phyloP scores from a whole-genome alignment of 2,329 filamentous ascomycete genomes.

The Paraconiothyrium brasiliense region DNA sequence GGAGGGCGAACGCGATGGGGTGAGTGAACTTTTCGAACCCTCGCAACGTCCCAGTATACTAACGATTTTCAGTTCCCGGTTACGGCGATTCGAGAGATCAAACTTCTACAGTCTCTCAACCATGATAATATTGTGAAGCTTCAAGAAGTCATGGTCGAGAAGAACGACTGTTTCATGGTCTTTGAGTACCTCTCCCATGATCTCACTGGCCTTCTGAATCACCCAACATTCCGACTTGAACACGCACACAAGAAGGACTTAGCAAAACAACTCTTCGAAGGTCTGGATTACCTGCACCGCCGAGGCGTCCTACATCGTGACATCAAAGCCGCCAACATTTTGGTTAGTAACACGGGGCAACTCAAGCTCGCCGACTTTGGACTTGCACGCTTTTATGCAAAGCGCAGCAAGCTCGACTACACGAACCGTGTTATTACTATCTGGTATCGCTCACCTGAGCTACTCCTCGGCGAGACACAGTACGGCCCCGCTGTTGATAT shows the following conservation, averaged over 20 bases:
- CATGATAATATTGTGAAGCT: conserved; percentile 85
- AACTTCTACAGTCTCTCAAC: conserved; percentile 84
- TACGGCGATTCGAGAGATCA: conserved; percentile 90
- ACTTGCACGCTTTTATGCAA: conserved; percentile 93
- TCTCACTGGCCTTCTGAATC: conserved; percentile 91
- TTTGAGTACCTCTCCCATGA: conserved; percentile 98
- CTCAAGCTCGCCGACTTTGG: conserved; percentile 97
- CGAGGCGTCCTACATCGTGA: conserved; percentile 95
- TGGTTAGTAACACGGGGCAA: conserved; percentile 88
- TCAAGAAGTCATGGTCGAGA: conserved; percentile 96
- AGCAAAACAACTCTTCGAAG: conserved; percentile 91
- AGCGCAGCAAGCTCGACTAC: conserved; percentile 90
- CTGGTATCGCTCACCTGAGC: conserved; percentile 96
- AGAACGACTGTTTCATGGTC: conserved; percentile 99
- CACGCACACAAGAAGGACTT: conserved; percentile 90
- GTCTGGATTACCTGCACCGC: conserved; percentile 90
- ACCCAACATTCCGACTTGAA: conserved; percentile 88
- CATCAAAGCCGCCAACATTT: conserved; percentile 97
- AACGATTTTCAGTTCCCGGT: conserved; percentile 72
- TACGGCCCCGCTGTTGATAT: conserved; percentile 97
- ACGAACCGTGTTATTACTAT: conserved; percentile 99
- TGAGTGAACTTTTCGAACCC: conserved; percentile 40
- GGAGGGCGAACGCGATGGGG: conserved; percentile 88
- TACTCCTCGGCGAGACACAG: conserved; percentile 90
- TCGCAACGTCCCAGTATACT: conserved; percentile 25